These are phyloP conservation scores for Detonula confervacea DNA, from an alignment of 352 stramenopile genomes.

Conservation along the genomic window DNA sequence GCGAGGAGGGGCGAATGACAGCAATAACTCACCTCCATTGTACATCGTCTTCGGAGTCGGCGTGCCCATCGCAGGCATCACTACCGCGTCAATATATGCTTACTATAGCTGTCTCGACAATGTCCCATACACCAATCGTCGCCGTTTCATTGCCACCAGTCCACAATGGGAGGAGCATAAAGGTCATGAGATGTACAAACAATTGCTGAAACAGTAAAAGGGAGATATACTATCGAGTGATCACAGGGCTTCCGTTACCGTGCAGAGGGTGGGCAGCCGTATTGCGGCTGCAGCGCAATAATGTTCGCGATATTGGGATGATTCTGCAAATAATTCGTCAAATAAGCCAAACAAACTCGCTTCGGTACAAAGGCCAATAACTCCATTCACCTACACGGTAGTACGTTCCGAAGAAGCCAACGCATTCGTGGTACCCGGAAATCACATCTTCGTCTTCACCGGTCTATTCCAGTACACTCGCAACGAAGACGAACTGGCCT, in stretches of 20 bases:
- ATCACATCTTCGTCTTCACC: slow-evolving; percentile 84
- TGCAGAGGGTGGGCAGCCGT: slow-evolving; percentile 66
- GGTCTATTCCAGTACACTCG: slow-evolving; percentile 72
- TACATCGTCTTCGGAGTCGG: slow-evolving; percentile 32
- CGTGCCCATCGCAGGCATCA: slow-evolving; percentile 7
- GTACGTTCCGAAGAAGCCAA: slow-evolving; percentile 73
- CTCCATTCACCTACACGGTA: slow-evolving; percentile 75
- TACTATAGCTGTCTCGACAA: slow-evolving; percentile 69
- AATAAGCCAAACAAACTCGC: too few species aligned
- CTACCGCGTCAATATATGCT: slow-evolving; percentile 32
- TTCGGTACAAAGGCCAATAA: slow-evolving; percentile 25
- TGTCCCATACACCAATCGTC: slow-evolving; percentile 68
- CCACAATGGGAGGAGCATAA: slow-evolving; percentile 61
- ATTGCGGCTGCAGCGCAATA: slow-evolving; percentile 63
- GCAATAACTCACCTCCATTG: slow-evolving; percentile 9
- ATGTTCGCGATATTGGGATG: slow-evolving; percentile 35
- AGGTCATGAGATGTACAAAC: slow-evolving; percentile 70
- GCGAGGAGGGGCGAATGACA: neutral
- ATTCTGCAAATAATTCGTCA: too few species aligned
- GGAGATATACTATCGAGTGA: slow-evolving; percentile 59
- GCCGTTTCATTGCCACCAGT: slow-evolving; percentile 49
- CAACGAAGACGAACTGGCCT: slow-evolving; percentile 80
- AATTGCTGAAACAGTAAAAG: slow-evolving; percentile 59
- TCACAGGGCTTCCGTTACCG: slow-evolving; percentile 72
- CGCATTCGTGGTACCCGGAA: slow-evolving; percentile 80